Percentiles rank a stretch among this genome's conserved stretches.
Evolutionary conservation across 2,329 filamentous ascomycete genomes (phyloP).

Genomic region (Sporothrix sp.): DNA sequence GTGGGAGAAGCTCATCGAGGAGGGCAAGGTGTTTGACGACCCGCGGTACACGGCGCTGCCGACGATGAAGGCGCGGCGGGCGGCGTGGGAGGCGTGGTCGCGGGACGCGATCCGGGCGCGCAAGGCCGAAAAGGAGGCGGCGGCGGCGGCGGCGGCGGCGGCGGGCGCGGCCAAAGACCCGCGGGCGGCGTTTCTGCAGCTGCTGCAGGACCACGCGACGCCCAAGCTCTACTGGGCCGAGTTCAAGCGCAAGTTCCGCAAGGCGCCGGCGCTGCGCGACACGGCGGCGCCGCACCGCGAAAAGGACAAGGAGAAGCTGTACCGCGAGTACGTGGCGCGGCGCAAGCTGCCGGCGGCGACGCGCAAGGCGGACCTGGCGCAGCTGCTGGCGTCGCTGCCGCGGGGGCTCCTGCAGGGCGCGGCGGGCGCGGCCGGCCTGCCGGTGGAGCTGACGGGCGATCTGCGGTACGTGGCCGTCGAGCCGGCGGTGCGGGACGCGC

Average conservation of each 20-base stretch:
- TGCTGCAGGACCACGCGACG: conserved; percentile 72
- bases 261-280: conserved; percentile 71
- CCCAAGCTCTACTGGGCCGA: conserved; percentile 96
- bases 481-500: conserved; percentile 47
- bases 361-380: conserved; percentile 59
- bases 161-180: too few relatives aligned
- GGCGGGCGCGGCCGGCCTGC: conserved; percentile 48
- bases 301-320: conserved; percentile 70
- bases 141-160: too few relatives aligned
- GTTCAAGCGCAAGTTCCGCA: conserved; percentile 84
- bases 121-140: conserved; percentile 46
- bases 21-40: conserved; percentile 74
- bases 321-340: conserved; percentile 62
- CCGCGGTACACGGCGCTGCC: conserved; percentile 72
- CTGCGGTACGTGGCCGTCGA: conserved; percentile 61
- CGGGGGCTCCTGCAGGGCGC: conserved; percentile 48
- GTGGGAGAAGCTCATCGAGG: conserved; percentile 84
- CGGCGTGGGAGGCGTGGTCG: conserved; percentile 78
- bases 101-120: conserved; percentile 63
- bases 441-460: conserved; percentile 53
- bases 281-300: conserved; percentile 48
- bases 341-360: conserved; percentile 56
- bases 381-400: conserved; percentile 54
- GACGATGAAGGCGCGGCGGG: conserved; percentile 71
- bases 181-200: conserved; percentile 67